A percentile compares a stretch with the other conserved stretches of the same genome.
These are phyloP conservation scores for Neurospora africana DNA, from an alignment of 495 filamentous ascomycete species.

Conservation along the genomic window DNA sequence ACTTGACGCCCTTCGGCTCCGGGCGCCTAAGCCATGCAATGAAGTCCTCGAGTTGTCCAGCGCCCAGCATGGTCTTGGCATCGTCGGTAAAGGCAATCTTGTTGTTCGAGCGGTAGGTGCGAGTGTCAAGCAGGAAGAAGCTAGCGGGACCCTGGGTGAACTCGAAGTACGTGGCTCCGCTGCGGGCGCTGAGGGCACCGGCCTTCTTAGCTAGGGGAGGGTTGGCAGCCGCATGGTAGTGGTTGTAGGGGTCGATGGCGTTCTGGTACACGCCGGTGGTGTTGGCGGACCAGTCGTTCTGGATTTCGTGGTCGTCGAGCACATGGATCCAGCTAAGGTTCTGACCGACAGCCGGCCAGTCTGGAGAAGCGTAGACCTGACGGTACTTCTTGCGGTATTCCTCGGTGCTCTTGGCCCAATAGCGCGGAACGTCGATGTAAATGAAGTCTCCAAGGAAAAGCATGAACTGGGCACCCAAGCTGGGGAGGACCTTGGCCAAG, in stretches of 20 bases:
- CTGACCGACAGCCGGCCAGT: constrained; percentile 59
- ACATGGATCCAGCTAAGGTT: constrained; percentile 93
- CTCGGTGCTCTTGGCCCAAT: constrained; percentile 57
- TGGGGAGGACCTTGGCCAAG: constrained; percentile 52
- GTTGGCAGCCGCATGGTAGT: constrained; percentile 79
- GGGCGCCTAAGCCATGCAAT: constrained; percentile 61
- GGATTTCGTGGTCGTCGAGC: constrained; percentile 91
- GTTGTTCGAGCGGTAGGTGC: constrained; percentile 66
- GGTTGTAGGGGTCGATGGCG: constrained; percentile 74
- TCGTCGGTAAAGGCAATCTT: constrained; percentile 36
- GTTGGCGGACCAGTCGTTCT: constrained; percentile 78
- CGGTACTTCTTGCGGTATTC: constrained; percentile 87
- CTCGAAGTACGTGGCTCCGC: constrained; percentile 63
- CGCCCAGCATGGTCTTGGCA: constrained; percentile 78
- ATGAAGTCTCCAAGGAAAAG: constrained; percentile 99
- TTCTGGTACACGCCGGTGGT: constrained; percentile 59
- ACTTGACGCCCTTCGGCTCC: constrained; percentile 65
- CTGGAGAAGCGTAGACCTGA: constrained; percentile 84
- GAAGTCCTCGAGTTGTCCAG: constrained; percentile 66
- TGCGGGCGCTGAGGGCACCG: constrained; percentile 23
- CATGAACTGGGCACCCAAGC: constrained; percentile 73
- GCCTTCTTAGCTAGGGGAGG: constrained; percentile 51
- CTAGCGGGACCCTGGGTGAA: constrained; percentile 83
- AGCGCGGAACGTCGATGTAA: constrained; percentile 83
- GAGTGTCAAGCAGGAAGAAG: constrained; percentile 92